Percentiles rank a stretch among this genome's conserved stretches.
Conservation (phyloP, 352 stramenopile species). For the Phytophthora hibernalis region DNA sequence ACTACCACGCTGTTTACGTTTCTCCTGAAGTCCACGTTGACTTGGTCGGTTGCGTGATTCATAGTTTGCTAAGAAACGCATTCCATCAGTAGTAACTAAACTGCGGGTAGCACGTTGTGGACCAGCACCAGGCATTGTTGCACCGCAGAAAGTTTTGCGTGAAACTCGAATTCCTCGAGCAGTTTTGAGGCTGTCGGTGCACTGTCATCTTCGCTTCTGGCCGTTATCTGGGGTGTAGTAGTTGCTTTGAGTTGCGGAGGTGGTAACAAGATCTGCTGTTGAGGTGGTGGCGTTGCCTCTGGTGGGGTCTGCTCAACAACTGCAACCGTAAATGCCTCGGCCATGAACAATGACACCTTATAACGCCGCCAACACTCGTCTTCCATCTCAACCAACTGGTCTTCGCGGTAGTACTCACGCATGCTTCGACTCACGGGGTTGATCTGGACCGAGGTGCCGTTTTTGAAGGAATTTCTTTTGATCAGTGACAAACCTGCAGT, state of each 20-base stretch:
- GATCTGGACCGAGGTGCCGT: constrained; percentile 57
- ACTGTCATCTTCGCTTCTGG: constrained; percentile 24
- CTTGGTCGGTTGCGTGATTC: constrained; percentile 39
- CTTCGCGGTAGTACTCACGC: constrained; percentile 56
- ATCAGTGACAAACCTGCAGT: constrained; percentile 32
- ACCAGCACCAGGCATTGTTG: constrained; percentile 37
- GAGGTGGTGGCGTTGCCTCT: not conserved
- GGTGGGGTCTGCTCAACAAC: not conserved
- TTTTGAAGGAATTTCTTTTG: constrained; percentile 55
- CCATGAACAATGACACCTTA: constrained; percentile 71
- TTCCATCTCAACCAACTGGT: constrained; percentile 65
- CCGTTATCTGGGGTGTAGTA: not conserved
- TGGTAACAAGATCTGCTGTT: not conserved
- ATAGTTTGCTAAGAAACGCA: constrained; percentile 69
- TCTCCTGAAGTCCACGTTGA: constrained; percentile 8
- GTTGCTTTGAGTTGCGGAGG: not conserved
- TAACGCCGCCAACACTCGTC: constrained; percentile 79
- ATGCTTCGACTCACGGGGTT: constrained; percentile 58
- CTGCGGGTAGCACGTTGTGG: constrained; percentile 29
- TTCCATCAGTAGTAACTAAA: constrained; percentile 61
- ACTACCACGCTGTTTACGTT: constrained; percentile 14
- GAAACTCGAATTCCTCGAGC: constrained; percentile 31
- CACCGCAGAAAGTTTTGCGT: constrained; percentile 50
- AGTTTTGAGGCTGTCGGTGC: constrained; percentile 26
- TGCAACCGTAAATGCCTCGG: constrained; percentile 39